Percentiles rank a stretch among this genome's conserved stretches.
These are phyloP conservation scores for Murraya paniculata DNA, from an alignment of 345 rosid species.

Conservation along the genomic window DNA sequence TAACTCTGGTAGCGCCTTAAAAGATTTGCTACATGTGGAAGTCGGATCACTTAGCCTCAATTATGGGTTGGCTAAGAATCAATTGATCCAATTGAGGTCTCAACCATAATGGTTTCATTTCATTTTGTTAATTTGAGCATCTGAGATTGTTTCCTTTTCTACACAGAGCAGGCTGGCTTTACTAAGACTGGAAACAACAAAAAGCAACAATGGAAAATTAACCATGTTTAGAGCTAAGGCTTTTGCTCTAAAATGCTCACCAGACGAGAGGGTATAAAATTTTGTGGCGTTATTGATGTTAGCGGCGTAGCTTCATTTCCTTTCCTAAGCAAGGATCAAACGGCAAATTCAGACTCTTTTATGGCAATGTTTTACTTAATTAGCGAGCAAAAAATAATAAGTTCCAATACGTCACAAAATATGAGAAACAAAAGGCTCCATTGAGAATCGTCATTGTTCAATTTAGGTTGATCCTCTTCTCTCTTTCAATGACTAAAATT, in stretches of 20 bases:
- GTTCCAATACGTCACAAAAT: not conserved
- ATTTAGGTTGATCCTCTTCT: not conserved
- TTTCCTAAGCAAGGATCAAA: not conserved
- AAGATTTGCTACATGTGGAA: not conserved
- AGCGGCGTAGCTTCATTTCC: not conserved
- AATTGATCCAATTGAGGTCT: not conserved
- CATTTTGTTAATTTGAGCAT: not conserved
- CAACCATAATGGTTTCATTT: not conserved
- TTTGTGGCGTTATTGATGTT: not conserved
- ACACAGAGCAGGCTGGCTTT: not conserved
- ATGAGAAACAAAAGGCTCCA: not conserved
- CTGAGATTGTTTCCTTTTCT: not conserved
- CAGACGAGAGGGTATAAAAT: not conserved
- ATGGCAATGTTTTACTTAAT: not conserved
- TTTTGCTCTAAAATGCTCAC: not conserved
- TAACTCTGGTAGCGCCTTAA: not conserved
- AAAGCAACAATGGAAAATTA: not conserved
- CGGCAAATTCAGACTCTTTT: not conserved
- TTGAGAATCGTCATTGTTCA: not conserved
- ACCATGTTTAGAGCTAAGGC: not conserved
- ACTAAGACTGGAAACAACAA: not conserved
- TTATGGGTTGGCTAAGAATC: not conserved
- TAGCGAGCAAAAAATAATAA: not conserved
- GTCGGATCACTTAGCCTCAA: too few relatives aligned
- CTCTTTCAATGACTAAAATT: not conserved